Evolutionary conservation across 208 protist species (phyloP).

Genomic region (Trypanosoma cruzi): DNA sequence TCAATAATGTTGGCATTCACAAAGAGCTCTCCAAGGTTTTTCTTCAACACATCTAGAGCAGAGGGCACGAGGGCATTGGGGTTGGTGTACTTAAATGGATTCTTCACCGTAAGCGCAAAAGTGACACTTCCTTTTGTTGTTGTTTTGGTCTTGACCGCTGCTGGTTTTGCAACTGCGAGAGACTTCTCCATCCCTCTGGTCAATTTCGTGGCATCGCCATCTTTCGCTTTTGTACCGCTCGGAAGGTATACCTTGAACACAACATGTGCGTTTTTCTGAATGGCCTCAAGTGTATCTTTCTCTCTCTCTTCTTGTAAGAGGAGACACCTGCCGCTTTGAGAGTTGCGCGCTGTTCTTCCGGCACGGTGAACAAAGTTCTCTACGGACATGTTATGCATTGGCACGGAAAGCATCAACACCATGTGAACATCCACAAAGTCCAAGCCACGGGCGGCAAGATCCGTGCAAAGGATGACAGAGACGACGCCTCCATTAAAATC

Average conservation of each 20-base stretch:
- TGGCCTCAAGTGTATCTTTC: slow-evolving; percentile 42
- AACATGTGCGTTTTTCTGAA: slow-evolving; percentile 68
- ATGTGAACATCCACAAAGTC: slow-evolving; percentile 95
- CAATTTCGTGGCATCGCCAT: slow-evolving; percentile 5
- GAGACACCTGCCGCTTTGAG: slow-evolving; percentile 86
- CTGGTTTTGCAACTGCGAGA: slow-evolving; percentile 3
- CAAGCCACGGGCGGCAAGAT: slow-evolving; percentile 93
- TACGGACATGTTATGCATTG: slow-evolving; percentile 64
- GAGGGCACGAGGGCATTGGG: slow-evolving; percentile 50
- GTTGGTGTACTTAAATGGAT: slow-evolving; percentile 69
- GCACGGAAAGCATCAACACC: slow-evolving; percentile 97
- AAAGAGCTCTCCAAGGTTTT: slow-evolving; percentile 46
- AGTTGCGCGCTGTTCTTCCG: slow-evolving; percentile 95
- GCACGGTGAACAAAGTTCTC: slow-evolving; percentile 97
- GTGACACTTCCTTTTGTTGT: not conserved
- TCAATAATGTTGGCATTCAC: slow-evolving; percentile 29
- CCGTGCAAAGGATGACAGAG: slow-evolving; percentile 95
- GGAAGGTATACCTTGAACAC: slow-evolving; percentile 48
- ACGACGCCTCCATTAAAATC: slow-evolving; percentile 78
- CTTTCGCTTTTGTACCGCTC: slow-evolving; percentile 9
- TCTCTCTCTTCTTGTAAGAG: slow-evolving; percentile 75
- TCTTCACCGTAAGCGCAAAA: slow-evolving; percentile 66
- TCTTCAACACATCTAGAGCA: slow-evolving; percentile 65
- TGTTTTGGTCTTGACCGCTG: too few species aligned
- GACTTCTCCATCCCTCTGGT: not conserved